These are phyloP conservation scores for Hevea brasiliensis DNA, from an alignment of 345 rosid species.

Conservation along the genomic window DNA sequence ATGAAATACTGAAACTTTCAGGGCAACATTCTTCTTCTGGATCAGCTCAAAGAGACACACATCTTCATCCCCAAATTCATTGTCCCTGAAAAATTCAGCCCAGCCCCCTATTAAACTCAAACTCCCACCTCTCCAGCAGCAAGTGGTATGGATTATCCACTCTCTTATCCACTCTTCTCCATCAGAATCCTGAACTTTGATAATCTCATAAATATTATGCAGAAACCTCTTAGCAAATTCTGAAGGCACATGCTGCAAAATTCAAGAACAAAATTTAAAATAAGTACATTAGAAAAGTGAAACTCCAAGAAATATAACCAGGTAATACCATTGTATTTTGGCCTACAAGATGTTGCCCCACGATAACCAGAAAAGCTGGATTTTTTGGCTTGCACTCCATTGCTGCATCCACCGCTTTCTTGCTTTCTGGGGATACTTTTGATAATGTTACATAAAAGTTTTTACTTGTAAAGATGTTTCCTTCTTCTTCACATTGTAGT, in stretches of 20 bases:
- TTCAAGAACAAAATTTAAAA: neutral
- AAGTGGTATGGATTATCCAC: neutral
- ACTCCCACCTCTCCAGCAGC: neutral
- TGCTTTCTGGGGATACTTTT: conserved; percentile 30
- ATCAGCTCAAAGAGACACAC: neutral
- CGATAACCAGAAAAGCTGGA: neutral
- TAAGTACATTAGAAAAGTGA: neutral
- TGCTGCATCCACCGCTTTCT: conserved; percentile 13
- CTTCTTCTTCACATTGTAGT: conserved; percentile 5
- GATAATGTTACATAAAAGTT: conserved; percentile 8
- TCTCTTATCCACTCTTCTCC: conserved; percentile 2
- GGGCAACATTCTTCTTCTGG: neutral
- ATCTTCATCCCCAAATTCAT: neutral
- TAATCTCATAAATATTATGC: neutral
- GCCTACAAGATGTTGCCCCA: neutral
- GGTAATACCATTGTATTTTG: conserved; percentile 6
- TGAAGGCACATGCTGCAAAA: conserved; percentile 20
- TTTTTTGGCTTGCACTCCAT: neutral
- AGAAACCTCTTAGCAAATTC: conserved; percentile 12
- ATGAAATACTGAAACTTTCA: neutral
- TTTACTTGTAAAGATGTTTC: conserved; percentile 1
- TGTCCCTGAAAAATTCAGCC: neutral
- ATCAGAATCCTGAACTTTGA: conserved; percentile 5
- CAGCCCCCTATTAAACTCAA: neutral
- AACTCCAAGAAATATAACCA: too few relatives aligned